A percentile compares a stretch with the other conserved stretches of the same genome.
phyloP scores from a whole-genome alignment of 495 filamentous ascomycete species.

The Monascus purpureus region DNA sequence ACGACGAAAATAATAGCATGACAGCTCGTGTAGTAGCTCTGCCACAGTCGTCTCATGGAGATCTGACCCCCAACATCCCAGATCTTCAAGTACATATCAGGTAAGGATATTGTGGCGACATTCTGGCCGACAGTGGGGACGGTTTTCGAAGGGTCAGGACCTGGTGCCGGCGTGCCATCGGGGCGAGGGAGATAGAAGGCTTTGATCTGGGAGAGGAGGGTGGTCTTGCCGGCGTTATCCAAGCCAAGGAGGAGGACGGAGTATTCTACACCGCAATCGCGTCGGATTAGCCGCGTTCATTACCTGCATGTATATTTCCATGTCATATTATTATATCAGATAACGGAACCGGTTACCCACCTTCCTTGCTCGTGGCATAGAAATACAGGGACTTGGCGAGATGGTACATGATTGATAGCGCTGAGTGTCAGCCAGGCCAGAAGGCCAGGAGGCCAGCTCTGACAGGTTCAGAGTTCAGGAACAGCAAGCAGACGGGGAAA shows the following conservation, averaged over 20 bases:
- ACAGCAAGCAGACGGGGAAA: too few relatives aligned
- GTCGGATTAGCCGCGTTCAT: constrained; percentile 1
- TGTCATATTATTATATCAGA: too few relatives aligned
- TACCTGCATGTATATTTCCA: too few relatives aligned
- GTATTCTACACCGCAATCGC: constrained; percentile 69
- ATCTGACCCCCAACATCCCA: constrained; percentile 97
- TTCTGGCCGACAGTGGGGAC: constrained; percentile 98
- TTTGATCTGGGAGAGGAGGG: constrained; percentile 92
- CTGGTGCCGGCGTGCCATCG: constrained; percentile 35
- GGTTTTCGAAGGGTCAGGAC: constrained; percentile 47
- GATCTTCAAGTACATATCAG: constrained; percentile 91
- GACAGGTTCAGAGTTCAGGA: too few relatives aligned
- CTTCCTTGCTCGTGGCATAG: constrained; percentile 90
- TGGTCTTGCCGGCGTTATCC: constrained; percentile 97
- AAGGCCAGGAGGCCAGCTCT: constrained; percentile 5
- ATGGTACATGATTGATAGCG: constrained; percentile 89
- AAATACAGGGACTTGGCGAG: constrained; percentile 89
- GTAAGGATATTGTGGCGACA: constrained; percentile 73
- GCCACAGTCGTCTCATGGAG: constrained; percentile 79
- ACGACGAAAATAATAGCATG: constrained; percentile 97
- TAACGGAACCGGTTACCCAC: too few relatives aligned
- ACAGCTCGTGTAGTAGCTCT: constrained; percentile 83
- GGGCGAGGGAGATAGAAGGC: constrained; percentile 58
- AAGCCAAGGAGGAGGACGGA: constrained; percentile 93
- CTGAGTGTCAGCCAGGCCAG: too few relatives aligned